These are phyloP conservation scores for Pseudogymnoascus sp. DNA, from an alignment of 2,329 filamentous ascomycete genomes.

Conservation along the genomic window DNA sequence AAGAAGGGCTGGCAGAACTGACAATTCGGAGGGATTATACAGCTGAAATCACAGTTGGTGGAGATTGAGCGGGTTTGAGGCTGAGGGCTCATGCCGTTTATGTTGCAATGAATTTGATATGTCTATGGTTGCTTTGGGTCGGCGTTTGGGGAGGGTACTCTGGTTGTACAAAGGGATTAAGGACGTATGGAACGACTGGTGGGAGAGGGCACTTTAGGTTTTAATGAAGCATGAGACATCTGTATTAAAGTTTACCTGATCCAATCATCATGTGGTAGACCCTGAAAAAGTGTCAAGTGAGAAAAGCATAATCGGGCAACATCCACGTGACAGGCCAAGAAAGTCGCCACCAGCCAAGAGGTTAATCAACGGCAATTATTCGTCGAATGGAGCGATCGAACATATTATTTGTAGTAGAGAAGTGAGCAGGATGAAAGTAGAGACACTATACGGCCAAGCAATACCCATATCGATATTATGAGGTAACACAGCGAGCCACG, in stretches of 20 bases:
- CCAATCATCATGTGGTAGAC: background rate
- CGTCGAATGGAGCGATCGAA: background rate
- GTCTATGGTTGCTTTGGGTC: background rate
- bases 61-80: background rate
- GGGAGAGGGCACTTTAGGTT: background rate
- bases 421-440: background rate
- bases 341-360: background rate
- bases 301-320: background rate
- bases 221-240: constrained; percentile 7
- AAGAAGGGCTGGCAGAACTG: constrained; percentile 47
- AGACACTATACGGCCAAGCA: background rate
- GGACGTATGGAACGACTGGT: background rate
- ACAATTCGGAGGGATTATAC: constrained; percentile 55
- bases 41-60: constrained; percentile 43
- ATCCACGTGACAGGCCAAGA: background rate
- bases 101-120: constrained; percentile 3
- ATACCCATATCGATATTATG: background rate
- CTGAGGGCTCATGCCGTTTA: background rate
- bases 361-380: background rate
- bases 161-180: background rate
- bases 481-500: constrained; percentile 1
- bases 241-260: constrained; percentile 1
- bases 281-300: background rate
- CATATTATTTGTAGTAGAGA: background rate
- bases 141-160: background rate